phyloP scores from a whole-genome alignment of 139 green algal species.

The Yamagishiella unicocca region DNA sequence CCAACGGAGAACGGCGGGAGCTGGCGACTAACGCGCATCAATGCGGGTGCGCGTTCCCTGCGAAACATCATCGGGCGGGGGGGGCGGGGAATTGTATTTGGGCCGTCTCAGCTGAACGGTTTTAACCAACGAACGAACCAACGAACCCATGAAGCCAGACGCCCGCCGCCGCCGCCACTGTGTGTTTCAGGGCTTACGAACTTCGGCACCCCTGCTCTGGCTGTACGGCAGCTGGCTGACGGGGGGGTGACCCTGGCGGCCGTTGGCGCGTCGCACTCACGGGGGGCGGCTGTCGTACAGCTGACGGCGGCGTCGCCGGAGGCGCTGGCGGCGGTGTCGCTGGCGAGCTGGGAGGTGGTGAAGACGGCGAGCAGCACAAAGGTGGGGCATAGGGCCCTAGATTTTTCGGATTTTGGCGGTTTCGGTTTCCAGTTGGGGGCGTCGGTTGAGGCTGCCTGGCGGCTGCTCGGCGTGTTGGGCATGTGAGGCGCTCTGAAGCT shows the following conservation, averaged over 20 bases:
- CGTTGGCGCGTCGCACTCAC: neutral
- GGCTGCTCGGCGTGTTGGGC: no score
- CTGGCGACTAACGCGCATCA: conserved; percentile 13
- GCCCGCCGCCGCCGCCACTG: neutral
- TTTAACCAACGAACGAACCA: no score
- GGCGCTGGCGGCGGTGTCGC: neutral
- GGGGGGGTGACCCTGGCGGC: neutral
- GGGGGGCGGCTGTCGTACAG: neutral
- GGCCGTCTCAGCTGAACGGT: no score
- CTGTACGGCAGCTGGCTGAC: neutral
- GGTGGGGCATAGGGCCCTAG: neutral
- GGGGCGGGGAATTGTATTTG: no score
- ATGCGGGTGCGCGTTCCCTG: conserved; percentile 28
- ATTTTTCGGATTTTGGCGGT: no score
- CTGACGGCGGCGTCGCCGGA: neutral
- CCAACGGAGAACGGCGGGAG: neutral
- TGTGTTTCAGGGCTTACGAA: conserved; percentile 8
- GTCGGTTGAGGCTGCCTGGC: no score
- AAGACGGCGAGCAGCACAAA: neutral
- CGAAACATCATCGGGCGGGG: no score
- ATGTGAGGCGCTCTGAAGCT: no score
- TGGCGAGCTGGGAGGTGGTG: neutral
- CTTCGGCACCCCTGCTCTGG: neutral
- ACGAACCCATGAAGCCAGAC: no score
- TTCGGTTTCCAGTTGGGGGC: no score